Conservation (phyloP, 305 asterid genomes). For the Rubia peregrina region DNA sequence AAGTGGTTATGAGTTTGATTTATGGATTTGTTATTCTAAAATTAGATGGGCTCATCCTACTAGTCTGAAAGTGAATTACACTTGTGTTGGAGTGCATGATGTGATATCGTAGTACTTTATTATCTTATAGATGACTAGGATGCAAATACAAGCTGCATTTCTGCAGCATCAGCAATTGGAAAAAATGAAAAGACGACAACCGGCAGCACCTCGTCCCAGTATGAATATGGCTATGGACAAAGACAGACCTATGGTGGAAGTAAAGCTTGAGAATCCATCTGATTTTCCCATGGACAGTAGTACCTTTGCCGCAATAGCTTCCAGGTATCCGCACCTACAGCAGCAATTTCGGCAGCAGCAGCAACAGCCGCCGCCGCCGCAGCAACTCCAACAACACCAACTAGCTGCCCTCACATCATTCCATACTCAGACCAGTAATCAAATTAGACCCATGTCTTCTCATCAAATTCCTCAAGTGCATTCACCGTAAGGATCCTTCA, state of each 20-base stretch:
- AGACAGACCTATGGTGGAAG: conserved; percentile 80
- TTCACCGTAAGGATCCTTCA: conserved; percentile 49
- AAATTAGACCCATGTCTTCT: conserved; percentile 62
- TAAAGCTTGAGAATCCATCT: conserved; percentile 74
- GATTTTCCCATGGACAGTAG: conserved; percentile 67
- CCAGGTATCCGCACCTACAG: conserved; percentile 49
- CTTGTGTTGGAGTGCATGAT: not conserved
- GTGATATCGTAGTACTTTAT: not conserved
- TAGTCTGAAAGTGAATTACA: not conserved
- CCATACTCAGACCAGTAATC: conserved; percentile 62
- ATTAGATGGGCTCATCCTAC: not conserved
- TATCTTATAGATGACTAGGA: conserved; percentile 47
- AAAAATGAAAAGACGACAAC: conserved; percentile 73
- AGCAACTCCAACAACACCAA: conserved; percentile 57
- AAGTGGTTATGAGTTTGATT: not conserved
- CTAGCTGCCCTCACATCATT: conserved; percentile 59
- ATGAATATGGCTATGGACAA: conserved; percentile 59
- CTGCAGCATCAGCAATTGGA: conserved; percentile 86
- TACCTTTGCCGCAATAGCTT: conserved; percentile 44
- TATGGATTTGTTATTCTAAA: not conserved
- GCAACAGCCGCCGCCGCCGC: not conserved
- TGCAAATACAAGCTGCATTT: conserved; percentile 57
- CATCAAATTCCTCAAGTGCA: conserved; percentile 75
- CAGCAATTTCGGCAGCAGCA: conserved; percentile 58
- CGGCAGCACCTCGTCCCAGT: conserved; percentile 55